Base-by-base conservation (phyloP, 2,329 filamentous ascomycete species). In the Pseudogymnoascus sp. region DNA sequence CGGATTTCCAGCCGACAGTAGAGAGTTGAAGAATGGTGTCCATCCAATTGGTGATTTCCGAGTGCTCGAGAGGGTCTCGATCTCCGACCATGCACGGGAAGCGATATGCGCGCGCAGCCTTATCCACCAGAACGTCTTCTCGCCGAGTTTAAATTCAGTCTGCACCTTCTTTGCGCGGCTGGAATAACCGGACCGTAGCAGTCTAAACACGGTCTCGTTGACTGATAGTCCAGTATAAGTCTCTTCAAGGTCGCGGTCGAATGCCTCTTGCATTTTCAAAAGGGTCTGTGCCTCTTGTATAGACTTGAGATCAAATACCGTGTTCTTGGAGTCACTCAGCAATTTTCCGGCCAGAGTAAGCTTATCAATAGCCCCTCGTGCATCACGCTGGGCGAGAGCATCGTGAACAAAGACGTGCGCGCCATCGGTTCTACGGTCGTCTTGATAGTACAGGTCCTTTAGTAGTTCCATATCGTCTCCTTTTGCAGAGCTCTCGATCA, bases 361-460 rank as follows among this genome's bases (percentile, higher is more conserved):
- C 77, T 97, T 97, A 74, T 97, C 95, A 1, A 84, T 83, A 4
- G 90, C 83, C 0, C 86, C 87, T 36, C 86, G 82, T 26, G 86
- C 79, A 66, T 89, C 86, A 0, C 86, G 81, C 71, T 95, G 90
- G 4, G 82, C 78, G 6, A 99, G 79, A 0, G 93, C 90, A 76
- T 99, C 93, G 18, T 86, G 85, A 12, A 99, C 79, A 65, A 97
- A 89, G 1, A 99, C 86, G 64, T 91, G 89, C 0, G 93, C 90
- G 2, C 95, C 92, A 68, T 97, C 95, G 4, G 92, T 79, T 3
- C 93, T 86, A 4, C 93, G 86, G 73, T 99, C 95, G 71, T 97
- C 95, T 77, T 97, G 95, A 74, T 99, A 99, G 77, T 95, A 99
- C 3, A 99, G 80, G 72, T 97, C 95, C 72, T 97, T 99, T 26